Evolutionary conservation across 2,329 filamentous ascomycete genomes (phyloP), one percentile per base, ranked within the genome.

Genomic region (Epichloe gansuensis): DNA sequence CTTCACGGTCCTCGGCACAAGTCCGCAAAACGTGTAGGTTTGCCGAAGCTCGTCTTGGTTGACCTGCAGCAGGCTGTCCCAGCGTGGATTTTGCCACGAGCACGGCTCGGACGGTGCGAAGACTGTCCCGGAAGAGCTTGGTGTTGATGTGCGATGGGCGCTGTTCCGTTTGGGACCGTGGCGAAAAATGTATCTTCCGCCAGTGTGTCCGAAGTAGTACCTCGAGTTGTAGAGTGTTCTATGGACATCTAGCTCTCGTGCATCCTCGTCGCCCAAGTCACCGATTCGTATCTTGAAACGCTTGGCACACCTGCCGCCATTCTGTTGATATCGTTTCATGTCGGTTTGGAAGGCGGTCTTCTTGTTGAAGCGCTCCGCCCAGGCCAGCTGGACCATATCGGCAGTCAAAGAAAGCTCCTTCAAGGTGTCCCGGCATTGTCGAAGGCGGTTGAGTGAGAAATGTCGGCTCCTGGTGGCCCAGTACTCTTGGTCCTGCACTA

Each of bases 161-260:
- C 28, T 2, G 28, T 3, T 31, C 28, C 28, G 0, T 11, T 31
- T 4, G 28, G 28, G 1, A 3, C 8, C 3, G 46, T 59, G 62
- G n/a, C 50, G 57, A 44, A 67, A 65, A 48, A 67, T 61, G 38
- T 60, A 65, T 21, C 59, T 58, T 23, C 65, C 62, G 1, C 55
- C 57, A 2, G 15, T 0, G 34, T 61, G 58, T 3, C 61, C 60
- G 15, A 61, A 54, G 51, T 65, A 67, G 50, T 60, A 63, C 23
- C 50, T 47, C 5, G 54, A 52, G 34, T 15, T 15, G 1, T 25
- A 23, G 9, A 59, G 46, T 7, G 37, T 45, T 3, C 5, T 52
- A n/a, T 41, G 11, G 13, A 57, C 51, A 1, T 11, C 5, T 11
- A 37, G 5, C 28, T 53, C 50, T 3, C 15, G 17, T 17, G 46